These are phyloP conservation scores for Acer campestre DNA, from an alignment of 345 rosid genomes.

Conservation along the genomic window DNA sequence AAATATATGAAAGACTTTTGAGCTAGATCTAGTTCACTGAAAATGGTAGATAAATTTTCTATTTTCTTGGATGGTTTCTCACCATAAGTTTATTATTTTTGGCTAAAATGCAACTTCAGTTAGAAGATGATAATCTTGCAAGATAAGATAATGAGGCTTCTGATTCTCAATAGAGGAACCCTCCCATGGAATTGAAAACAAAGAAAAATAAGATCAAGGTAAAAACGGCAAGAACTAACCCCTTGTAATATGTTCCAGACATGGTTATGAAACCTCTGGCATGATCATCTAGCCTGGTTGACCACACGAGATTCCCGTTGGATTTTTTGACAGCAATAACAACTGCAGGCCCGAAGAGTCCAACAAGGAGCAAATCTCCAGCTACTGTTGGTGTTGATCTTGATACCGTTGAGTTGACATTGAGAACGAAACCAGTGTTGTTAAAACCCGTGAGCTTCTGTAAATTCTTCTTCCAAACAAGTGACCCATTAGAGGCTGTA, in stretches of 20 bases:
- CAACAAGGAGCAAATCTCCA: conserved; percentile 26
- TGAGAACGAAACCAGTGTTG: background rate
- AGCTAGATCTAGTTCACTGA: no score
- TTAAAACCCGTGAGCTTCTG: conserved; percentile 17
- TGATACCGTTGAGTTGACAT: conserved; percentile 20
- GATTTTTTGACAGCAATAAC: conserved; percentile 27
- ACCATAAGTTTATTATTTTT: no score
- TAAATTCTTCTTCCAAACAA: conserved; percentile 28
- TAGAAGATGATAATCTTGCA: no score
- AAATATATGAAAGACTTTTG: no score
- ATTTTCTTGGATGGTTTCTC: no score
- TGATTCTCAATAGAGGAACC: background rate
- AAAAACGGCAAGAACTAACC: conserved; percentile 18
- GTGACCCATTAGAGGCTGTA: conserved; percentile 27
- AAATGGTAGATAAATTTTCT: no score
- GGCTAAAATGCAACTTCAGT: no score
- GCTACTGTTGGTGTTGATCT: conserved; percentile 37
- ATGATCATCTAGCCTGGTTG: conserved; percentile 23
- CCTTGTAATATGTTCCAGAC: conserved; percentile 32
- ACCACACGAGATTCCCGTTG: conserved; percentile 32
- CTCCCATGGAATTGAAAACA: background rate
- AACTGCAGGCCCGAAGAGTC: conserved; percentile 32
- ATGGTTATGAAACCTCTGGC: conserved; percentile 26
- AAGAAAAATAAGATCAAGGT: background rate
- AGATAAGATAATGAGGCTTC: background rate